Evolutionary conservation across 2,329 filamentous ascomycete genomes (phyloP).

Genomic region (Aspergillus pseudonomiae): DNA sequence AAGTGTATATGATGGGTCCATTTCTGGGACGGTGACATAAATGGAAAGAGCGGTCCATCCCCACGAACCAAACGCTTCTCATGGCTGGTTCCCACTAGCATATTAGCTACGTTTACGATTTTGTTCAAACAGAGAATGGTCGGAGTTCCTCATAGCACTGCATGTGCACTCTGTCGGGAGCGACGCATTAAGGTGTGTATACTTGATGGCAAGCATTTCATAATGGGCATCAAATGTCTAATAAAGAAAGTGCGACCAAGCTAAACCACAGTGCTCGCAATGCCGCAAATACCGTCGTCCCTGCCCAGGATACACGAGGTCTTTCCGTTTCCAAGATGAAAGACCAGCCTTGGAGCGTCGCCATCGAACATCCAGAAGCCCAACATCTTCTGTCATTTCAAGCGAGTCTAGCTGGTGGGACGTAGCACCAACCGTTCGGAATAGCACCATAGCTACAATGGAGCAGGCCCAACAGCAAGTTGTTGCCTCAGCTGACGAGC

Average conservation of each 20-base stretch:
- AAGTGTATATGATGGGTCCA: background rate
- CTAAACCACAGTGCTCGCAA: constrained; percentile 42
- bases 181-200: constrained; percentile 41
- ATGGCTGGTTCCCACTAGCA: background rate
- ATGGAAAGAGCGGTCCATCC: background rate
- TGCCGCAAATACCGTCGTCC: constrained; percentile 40
- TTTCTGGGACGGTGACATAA: background rate
- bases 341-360: constrained; percentile 37
- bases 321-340: constrained; percentile 44
- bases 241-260: constrained; percentile 48
- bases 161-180: constrained; percentile 44
- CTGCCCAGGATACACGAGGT: constrained; percentile 40
- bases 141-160: constrained; percentile 46
- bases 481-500: background rate
- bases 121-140: constrained; percentile 34
- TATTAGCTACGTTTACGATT: background rate
- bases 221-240: background rate
- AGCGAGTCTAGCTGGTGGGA: background rate
- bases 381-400: background rate
- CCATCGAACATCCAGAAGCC: constrained; percentile 19
- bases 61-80: background rate
- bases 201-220: background rate
- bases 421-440: constrained; percentile 22
- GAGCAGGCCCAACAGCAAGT: constrained; percentile 11
- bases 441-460: constrained; percentile 31